These are phyloP conservation scores for Tarenaya hassleriana DNA, from an alignment of 345 rosid genomes.

Conservation along the genomic window DNA sequence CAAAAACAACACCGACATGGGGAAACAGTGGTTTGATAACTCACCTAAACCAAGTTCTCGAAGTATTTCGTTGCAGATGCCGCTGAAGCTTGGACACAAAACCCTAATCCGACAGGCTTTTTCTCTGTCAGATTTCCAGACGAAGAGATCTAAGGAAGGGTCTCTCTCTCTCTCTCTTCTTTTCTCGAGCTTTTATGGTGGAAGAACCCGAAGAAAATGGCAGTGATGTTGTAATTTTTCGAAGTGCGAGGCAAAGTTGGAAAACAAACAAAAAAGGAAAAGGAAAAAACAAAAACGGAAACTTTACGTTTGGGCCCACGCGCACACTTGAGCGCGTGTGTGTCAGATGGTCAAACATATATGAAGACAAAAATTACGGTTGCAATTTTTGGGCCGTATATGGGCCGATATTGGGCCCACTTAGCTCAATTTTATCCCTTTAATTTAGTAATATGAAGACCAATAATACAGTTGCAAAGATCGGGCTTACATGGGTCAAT, in stretches of 20 bases:
- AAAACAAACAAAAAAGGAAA: constrained; percentile 21
- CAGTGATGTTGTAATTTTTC: constrained; percentile 21
- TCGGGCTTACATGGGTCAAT: no score
- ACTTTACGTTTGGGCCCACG: constrained; percentile 30
- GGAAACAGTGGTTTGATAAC: constrained; percentile 24
- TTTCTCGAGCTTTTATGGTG: constrained; percentile 24
- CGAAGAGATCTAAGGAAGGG: constrained; percentile 28
- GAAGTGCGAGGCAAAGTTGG: constrained; percentile 37
- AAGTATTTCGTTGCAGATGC: neutral
- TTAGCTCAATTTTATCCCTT: constrained; percentile 12
- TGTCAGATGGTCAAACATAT: constrained; percentile 36
- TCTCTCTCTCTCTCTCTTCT: constrained; percentile 7
- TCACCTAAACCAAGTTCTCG: constrained; percentile 23
- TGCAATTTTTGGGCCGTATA: constrained; percentile 21
- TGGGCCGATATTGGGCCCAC: constrained; percentile 19
- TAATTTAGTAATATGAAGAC: no score
- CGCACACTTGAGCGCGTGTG: constrained; percentile 33
- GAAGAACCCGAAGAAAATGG: constrained; percentile 22
- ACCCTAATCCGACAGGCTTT: constrained; percentile 20
- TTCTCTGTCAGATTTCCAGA: constrained; percentile 20
- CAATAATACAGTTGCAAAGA: no score
- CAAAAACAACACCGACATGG: constrained; percentile 24
- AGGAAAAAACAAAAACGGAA: neutral
- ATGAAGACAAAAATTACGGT: constrained; percentile 22
- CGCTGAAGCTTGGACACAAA: constrained; percentile 7